A percentile compares a stretch with the other conserved stretches of the same genome.
Conservation (phyloP, 192 early-diverging fungal species). For the Mortierella claussenii region DNA sequence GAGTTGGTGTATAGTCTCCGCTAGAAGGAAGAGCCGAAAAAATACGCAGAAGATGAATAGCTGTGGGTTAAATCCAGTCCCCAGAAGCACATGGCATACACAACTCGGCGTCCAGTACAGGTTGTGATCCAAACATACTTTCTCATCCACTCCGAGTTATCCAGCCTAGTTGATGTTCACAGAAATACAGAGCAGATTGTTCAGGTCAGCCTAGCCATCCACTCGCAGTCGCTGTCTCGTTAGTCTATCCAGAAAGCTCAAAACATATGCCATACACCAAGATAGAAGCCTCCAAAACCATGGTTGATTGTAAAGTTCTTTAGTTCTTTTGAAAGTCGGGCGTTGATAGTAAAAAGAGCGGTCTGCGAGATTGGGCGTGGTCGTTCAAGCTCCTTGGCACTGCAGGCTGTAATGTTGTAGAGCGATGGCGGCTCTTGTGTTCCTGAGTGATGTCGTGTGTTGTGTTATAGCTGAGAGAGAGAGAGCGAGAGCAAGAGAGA, state of each 20-base stretch:
- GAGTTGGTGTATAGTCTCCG: constrained; percentile 95
- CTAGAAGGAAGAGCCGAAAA: constrained; percentile 53
- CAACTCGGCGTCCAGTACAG: too few relatives aligned
- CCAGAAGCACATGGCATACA: too few relatives aligned
- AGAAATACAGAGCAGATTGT: too few relatives aligned
- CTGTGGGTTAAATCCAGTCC: too few relatives aligned
- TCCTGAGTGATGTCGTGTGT: constrained; percentile 1
- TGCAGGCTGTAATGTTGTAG: too few relatives aligned
- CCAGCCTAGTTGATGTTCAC: constrained; percentile 61
- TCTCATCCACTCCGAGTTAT: constrained; percentile 99
- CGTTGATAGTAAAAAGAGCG: too few relatives aligned
- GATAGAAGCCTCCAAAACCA: constrained; percentile 94
- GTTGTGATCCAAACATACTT: constrained; percentile 32
- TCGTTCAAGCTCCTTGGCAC: too few relatives aligned
- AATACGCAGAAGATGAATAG: background rate
- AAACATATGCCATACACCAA: constrained; percentile 72
- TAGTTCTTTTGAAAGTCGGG: constrained; percentile 4
- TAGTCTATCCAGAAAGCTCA: too few relatives aligned
- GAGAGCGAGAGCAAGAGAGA: background rate
- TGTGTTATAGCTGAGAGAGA: background rate
- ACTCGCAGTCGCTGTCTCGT: too few relatives aligned
- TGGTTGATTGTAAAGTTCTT: constrained; percentile 40
- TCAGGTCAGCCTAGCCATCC: too few relatives aligned
- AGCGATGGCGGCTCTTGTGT: too few relatives aligned
- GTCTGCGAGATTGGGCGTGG: too few relatives aligned